A percentile compares a stretch with the other conserved stretches of the same genome.
phyloP scores from a whole-genome alignment of 2,329 filamentous ascomycete species.

The Hypoxylon sp. region DNA sequence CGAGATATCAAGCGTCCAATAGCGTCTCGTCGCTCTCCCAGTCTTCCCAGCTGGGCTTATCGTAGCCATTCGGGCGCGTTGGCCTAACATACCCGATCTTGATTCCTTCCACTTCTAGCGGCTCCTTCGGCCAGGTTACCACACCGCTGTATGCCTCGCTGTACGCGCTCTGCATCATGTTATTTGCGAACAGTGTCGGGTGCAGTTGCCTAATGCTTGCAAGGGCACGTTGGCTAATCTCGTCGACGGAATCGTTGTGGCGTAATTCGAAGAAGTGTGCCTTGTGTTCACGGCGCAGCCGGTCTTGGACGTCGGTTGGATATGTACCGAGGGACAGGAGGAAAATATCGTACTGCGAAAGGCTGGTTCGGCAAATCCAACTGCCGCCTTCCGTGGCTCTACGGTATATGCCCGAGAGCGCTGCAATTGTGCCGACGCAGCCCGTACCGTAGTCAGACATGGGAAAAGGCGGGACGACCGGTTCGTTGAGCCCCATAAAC shows the following conservation, averaged over 20 bases:
- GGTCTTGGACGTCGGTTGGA: slow-evolving; percentile 62
- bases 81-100: slow-evolving; percentile 62
- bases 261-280: slow-evolving; percentile 68
- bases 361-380: slow-evolving; percentile 56
- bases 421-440: slow-evolving; percentile 54
- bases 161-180: slow-evolving; percentile 52
- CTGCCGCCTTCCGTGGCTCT: slow-evolving; percentile 55
- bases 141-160: slow-evolving; percentile 57
- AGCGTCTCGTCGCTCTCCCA: slow-evolving; percentile 60
- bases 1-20: slow-evolving; percentile 39
- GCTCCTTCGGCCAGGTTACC: slow-evolving; percentile 62
- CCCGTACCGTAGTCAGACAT: slow-evolving; percentile 66
- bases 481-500: slow-evolving; percentile 65
- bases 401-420: slow-evolving; percentile 55
- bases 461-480: slow-evolving; percentile 76
- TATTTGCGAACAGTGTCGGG: slow-evolving; percentile 53
- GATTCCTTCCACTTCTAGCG: slow-evolving; percentile 62
- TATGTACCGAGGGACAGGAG: slow-evolving; percentile 63
- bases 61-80: slow-evolving; percentile 68
- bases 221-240: slow-evolving; percentile 69
- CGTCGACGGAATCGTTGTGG: slow-evolving; percentile 71
- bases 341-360: slow-evolving; percentile 58
- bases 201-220: slow-evolving; percentile 63
- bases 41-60: slow-evolving; percentile 70
- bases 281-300: slow-evolving; percentile 64